Evolutionary conservation across 352 stramenopile species (phyloP).

Genomic region (Phytopythium vexans): DNA sequence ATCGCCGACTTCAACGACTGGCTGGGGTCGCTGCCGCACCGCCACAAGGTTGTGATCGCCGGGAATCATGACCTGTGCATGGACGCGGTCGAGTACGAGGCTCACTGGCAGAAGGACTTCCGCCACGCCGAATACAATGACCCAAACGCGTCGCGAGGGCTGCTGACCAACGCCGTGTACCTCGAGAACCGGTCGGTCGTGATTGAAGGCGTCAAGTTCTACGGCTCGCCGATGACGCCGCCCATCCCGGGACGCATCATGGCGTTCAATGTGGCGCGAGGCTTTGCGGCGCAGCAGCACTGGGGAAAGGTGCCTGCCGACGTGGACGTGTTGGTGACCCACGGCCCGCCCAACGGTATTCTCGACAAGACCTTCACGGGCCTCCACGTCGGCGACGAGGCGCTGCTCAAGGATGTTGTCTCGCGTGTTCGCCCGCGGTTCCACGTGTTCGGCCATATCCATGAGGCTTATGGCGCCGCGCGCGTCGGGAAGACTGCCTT

Average conservation of each 20-base stretch:
- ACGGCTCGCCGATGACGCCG: constrained; percentile 73
- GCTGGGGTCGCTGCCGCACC: constrained; percentile 69
- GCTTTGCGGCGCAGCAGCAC: constrained; percentile 58
- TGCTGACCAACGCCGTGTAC: constrained; percentile 78
- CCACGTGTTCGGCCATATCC: constrained; percentile 92
- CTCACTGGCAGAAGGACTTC: constrained; percentile 60
- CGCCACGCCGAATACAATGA: constrained; percentile 64
- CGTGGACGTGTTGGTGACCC: constrained; percentile 88
- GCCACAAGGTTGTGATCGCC: constrained; percentile 75
- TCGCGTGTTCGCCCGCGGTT: constrained; percentile 76
- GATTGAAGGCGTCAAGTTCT: constrained; percentile 73
- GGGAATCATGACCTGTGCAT: constrained; percentile 84
- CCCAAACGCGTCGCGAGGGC: constrained; percentile 31
- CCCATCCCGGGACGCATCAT: constrained; percentile 59
- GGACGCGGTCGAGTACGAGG: constrained; percentile 64
- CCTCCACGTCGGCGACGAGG: constrained; percentile 71
- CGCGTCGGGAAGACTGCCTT: constrained; percentile 80
- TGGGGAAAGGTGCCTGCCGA: constrained; percentile 69
- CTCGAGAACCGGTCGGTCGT: constrained; percentile 69
- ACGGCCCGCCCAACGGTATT: constrained; percentile 85
- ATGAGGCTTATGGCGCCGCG: constrained; percentile 83
- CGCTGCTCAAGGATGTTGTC: constrained; percentile 78
- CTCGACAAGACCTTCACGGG: constrained; percentile 71
- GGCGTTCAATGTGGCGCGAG: constrained; percentile 71
- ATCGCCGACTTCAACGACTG: constrained; percentile 77